Conservation (phyloP, 139 green algal species). For the Micromonas commoda region DNA sequence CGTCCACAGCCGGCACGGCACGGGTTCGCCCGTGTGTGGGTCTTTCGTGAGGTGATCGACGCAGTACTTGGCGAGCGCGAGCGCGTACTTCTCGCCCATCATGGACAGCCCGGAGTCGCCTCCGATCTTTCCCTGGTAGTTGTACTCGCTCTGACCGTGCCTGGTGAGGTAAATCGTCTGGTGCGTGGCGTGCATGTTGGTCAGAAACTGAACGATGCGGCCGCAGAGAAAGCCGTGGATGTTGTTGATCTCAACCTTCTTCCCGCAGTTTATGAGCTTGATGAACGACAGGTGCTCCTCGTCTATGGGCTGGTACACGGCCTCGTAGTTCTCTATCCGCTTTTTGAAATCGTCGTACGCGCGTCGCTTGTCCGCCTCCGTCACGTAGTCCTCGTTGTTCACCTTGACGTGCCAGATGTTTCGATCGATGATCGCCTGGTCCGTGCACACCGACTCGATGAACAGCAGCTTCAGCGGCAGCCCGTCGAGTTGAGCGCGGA, state of each 20-base stretch:
- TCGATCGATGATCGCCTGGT: conserved; percentile 16
- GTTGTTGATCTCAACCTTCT: conserved; percentile 30
- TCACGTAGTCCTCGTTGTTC: conserved; percentile 9
- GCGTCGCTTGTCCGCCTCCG: neutral
- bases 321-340: conserved; percentile 32
- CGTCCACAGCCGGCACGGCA: conserved; percentile 60
- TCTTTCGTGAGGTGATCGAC: conserved; percentile 14
- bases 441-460: conserved; percentile 33
- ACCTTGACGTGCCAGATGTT: conserved; percentile 34
- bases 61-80: conserved; percentile 20
- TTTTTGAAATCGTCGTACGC: conserved; percentile 30
- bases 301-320: conserved; percentile 28
- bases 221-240: conserved; percentile 34
- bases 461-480: conserved; percentile 36
- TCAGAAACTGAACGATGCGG: conserved; percentile 34
- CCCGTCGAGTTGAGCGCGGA: conserved; percentile 24
- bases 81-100: conserved; percentile 29
- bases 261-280: conserved; percentile 32
- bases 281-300: conserved; percentile 32
- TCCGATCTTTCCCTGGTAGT: conserved; percentile 29
- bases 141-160: conserved; percentile 41
- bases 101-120: conserved; percentile 23
- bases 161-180: conserved; percentile 31
- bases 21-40: conserved; percentile 2
- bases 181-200: conserved; percentile 31